phyloP scores from a whole-genome alignment of 805 yeast species.

The Saccharomyces mikatae region DNA sequence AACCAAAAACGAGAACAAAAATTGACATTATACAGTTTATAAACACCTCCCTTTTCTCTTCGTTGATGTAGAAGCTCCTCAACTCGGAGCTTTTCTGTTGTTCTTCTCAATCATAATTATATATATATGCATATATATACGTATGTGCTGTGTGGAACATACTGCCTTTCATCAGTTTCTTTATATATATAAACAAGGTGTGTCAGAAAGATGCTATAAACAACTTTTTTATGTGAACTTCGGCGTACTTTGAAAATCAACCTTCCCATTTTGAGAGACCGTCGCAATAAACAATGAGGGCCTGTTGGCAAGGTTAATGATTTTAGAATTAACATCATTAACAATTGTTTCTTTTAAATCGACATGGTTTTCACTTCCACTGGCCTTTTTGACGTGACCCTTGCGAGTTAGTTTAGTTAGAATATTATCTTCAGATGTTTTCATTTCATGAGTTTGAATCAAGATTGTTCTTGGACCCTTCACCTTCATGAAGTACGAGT shows the following conservation, averaged over 20 bases:
- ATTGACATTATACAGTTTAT: background rate
- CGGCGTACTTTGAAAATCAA: constrained; percentile 17
- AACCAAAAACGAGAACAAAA: background rate
- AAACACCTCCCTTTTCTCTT: background rate
- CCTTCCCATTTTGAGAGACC: constrained; percentile 14
- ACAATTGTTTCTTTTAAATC: constrained; percentile 1
- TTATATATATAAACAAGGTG: background rate
- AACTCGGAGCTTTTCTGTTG: background rate
- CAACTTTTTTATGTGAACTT: constrained; percentile 7
- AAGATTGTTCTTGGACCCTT: constrained; percentile 30
- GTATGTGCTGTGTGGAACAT: background rate
- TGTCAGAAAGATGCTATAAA: background rate
- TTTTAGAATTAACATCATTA: background rate
- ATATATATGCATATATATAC: background rate
- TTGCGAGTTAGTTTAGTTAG: constrained; percentile 5
- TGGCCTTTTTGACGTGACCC: constrained; percentile 19
- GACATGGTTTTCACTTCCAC: background rate
- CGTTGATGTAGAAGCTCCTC: background rate
- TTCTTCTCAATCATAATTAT: background rate
- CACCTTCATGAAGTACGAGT: constrained; percentile 21
- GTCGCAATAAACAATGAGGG: background rate
- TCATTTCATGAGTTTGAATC: constrained; percentile 17
- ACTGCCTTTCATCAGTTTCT: background rate
- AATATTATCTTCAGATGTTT: constrained; percentile 1
- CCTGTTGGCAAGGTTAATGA: background rate